Evolutionary conservation across 108 stramenopile species (phyloP).

Genomic region (Skeletonema menzelii): DNA sequence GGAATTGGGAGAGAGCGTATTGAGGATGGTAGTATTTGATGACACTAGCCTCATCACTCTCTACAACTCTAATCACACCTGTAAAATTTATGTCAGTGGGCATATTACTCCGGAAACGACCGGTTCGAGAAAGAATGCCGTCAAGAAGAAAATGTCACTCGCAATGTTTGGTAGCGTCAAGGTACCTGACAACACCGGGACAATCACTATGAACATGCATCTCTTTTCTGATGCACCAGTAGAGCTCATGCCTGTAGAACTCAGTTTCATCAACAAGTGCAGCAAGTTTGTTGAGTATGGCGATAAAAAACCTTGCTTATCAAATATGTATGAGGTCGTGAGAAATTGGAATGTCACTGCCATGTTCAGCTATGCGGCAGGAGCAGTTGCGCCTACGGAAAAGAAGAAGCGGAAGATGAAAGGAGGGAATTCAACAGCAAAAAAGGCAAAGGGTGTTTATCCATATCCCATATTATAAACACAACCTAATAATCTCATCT

Average conservation of each 20-base stretch:
- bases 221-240: not conserved
- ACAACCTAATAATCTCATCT: not conserved
- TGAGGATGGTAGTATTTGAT: not conserved
- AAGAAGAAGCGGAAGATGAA: not conserved
- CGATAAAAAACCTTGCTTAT: not conserved
- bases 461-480: not conserved
- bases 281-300: not conserved
- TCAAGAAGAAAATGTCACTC: not conserved
- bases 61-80: not conserved
- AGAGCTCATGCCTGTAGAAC: not conserved
- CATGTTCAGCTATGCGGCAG: not conserved
- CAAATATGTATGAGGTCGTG: not conserved
- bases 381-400: not conserved
- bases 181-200: not conserved
- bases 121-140: not conserved
- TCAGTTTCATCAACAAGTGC: not conserved
- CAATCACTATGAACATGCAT: not conserved
- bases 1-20: not conserved
- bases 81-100: not conserved
- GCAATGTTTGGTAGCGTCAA: not conserved
- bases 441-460: not conserved
- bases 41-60: not conserved
- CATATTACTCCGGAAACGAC: not conserved
- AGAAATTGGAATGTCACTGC: not conserved
- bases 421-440: not conserved